Base-by-base conservation (phyloP, 495 filamentous ascomycete genomes). In the Jackrogersella multiformis region DNA sequence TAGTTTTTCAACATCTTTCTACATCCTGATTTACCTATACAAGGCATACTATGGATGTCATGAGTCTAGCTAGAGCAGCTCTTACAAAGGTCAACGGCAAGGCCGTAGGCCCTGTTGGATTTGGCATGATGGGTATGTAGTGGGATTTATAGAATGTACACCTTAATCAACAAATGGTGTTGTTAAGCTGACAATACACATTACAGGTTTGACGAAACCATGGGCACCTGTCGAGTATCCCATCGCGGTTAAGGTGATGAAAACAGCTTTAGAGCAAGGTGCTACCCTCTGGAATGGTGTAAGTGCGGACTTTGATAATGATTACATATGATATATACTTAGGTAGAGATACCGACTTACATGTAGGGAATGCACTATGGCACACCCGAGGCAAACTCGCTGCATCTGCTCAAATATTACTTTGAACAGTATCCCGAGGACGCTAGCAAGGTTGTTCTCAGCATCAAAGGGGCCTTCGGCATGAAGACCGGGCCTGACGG, bases 211-310 rank as follows among this genome's bases (percentile, higher is more conserved):
- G 56, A 92, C 89, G 44, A 88, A 84, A 84, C 80, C 82, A 23
- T 68, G 76, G 12, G 66, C 79, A 0, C 86, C 82, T 2, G 77
- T 81, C 4, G 65, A 84, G 15, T 76, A 86, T 21, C 78, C 83
- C 6, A 77, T 81, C 46, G 80, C 85, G 57, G 85, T 88, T 54
- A 79, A 85, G 54, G 80, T 85, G 10, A 77, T 92, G 71, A 84
- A 84, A 63, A 79, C 82, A 12, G 81, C 89, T 6, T 78, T 91
- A 32, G 75, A 81, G 12, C 70, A 78, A 0, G 88, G 89, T 21
- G 81, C 84, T 60, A 89, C 86, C 68, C 81, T 87, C 69, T 91
- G 88, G 88, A 91, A 91, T 63, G 89, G 79, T 23, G 89, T 69
- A 51, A 61, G 67, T 63, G 18, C 36, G 1, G 2, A 21, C 26